Percentiles rank a stretch among this genome's conserved stretches.
Evolutionary conservation across 805 yeast genomes (phyloP).

Genomic region (Candida endomychidarum): DNA sequence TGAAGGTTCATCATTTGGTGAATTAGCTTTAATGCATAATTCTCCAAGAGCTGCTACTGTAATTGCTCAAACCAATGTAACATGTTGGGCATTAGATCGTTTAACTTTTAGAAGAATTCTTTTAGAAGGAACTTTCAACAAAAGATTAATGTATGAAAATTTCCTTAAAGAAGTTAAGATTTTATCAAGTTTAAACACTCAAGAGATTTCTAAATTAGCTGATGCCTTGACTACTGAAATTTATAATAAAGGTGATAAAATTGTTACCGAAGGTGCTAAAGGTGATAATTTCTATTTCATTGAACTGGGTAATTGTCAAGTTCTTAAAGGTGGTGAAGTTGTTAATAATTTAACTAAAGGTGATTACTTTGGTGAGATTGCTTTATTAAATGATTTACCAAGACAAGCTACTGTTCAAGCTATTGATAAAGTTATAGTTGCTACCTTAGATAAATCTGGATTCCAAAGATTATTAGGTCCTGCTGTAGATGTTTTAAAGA

Average conservation of each 20-base stretch:
- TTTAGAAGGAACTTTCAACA: conserved; percentile 85
- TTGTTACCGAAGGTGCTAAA: conserved; percentile 80
- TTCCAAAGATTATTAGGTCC: conserved; percentile 94
- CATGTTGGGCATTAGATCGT: conserved; percentile 88
- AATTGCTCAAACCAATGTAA: conserved; percentile 66
- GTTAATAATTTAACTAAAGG: conserved; percentile 69
- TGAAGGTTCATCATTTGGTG: conserved; percentile 92
- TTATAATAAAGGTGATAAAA: conserved; percentile 67
- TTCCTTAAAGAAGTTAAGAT: conserved; percentile 86
- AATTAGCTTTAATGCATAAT: conserved; percentile 94
- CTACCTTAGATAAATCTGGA: conserved; percentile 88
- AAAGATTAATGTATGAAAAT: conserved; percentile 86
- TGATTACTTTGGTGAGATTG: conserved; percentile 96
- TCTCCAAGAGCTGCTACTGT: conserved; percentile 98
- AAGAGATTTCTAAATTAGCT: conserved; percentile 88
- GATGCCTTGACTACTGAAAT: conserved; percentile 86
- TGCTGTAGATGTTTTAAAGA: conserved; percentile 81
- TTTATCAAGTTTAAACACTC: conserved; percentile 65
- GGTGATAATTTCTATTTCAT: conserved; percentile 48
- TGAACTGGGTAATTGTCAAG: conserved; percentile 79
- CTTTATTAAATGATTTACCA: conserved; percentile 85
- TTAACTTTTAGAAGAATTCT: conserved; percentile 88
- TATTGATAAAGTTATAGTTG: conserved; percentile 72
- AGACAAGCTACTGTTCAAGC: conserved; percentile 93
- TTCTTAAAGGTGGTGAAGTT: conserved; percentile 46